A percentile compares a stretch with the other conserved stretches of the same genome.
phyloP scores from a whole-genome alignment of 225 moss, liverwort and hornwort genomes.

The Antitrichia curtipendula region DNA sequence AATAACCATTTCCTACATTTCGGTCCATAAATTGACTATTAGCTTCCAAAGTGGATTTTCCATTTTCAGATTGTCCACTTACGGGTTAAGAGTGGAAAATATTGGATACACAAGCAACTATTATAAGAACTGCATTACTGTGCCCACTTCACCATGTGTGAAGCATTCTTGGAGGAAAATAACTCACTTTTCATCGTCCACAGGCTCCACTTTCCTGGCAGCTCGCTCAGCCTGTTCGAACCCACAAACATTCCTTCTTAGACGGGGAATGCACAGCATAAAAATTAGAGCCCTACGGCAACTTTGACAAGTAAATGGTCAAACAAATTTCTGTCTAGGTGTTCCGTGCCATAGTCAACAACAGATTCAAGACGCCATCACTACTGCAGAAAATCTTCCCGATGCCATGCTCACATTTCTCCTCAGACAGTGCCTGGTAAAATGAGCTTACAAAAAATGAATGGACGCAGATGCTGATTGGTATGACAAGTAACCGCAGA shows the following conservation, averaged over 20 bases:
- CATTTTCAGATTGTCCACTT: background rate
- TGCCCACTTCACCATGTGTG: background rate
- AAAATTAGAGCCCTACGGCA: background rate
- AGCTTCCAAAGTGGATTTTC: background rate
- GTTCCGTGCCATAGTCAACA: background rate
- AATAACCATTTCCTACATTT: background rate
- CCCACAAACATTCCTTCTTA: background rate
- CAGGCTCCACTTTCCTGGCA: slow-evolving; percentile 35
- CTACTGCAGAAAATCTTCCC: background rate
- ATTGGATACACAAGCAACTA: background rate
- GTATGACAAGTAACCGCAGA: background rate
- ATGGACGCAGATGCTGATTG: slow-evolving; percentile 24
- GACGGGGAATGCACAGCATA: background rate
- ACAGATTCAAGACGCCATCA: background rate
- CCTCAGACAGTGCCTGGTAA: slow-evolving; percentile 18
- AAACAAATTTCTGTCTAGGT: background rate
- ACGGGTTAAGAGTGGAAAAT: background rate
- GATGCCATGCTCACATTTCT: background rate
- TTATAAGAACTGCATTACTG: background rate
- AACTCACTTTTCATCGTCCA: slow-evolving; percentile 78
- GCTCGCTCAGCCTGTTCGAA: slow-evolving; percentile 65
- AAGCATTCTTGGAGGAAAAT: background rate
- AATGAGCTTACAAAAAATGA: slow-evolving; percentile 58
- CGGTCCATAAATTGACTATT: background rate
- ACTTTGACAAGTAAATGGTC: background rate